phyloP scores from a whole-genome alignment of 192 early-diverging fungal species.

The Backusella tarrabulga region DNA sequence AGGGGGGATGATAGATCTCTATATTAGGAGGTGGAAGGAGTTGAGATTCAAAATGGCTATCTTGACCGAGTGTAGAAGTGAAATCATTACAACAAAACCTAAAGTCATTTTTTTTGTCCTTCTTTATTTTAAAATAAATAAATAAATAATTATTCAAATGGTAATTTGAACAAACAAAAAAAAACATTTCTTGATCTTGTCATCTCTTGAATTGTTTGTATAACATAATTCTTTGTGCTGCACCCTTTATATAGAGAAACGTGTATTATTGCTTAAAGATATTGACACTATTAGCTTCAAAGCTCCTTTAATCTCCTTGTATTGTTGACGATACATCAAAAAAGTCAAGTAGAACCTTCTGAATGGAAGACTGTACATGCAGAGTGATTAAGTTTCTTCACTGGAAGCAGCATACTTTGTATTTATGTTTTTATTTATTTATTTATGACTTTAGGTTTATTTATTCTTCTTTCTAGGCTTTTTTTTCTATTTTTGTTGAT shows the following conservation, averaged over 20 bases:
- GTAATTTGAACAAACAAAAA: neutral
- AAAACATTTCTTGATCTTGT: neutral
- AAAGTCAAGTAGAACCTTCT: neutral
- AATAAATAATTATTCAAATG: neutral
- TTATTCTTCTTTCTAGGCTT: neutral
- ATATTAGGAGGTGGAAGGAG: constrained; percentile 1
- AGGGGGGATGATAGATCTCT: neutral
- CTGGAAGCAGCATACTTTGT: neutral
- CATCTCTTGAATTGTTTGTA: neutral
- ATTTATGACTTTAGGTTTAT: neutral
- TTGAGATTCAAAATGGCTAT: constrained; percentile 4
- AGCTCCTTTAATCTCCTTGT: neutral
- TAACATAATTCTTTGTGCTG: neutral
- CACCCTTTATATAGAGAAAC: neutral
- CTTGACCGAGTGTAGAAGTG: neutral
- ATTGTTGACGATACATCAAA: neutral
- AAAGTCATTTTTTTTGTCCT: neutral
- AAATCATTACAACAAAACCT: neutral
- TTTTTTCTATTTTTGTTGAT: constrained; percentile 1
- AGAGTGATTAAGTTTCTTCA: constrained; percentile 4
- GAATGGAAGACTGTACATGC: constrained; percentile 1
- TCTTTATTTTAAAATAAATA: neutral
- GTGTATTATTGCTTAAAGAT: neutral
- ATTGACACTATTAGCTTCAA: neutral
- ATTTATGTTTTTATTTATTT: neutral